Percentiles rank a stretch among this genome's conserved stretches.
Conservation (phyloP, 306 rosid species). For the Boehmeria nivea region DNA sequence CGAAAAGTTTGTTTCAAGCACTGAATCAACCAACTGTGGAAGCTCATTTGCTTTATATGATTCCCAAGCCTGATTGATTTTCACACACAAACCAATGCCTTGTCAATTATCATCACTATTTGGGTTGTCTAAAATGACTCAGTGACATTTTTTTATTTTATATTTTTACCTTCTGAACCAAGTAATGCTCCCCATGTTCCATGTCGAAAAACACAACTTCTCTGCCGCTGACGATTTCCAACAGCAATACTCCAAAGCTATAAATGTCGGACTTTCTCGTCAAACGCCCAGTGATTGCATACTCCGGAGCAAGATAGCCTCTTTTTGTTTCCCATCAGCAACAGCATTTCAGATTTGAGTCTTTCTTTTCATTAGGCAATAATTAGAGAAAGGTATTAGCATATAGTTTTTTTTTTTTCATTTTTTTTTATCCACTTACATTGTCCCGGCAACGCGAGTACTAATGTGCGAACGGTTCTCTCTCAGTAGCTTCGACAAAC, state of each 20-base stretch:
- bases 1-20: conserved; percentile 31
- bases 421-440: conserved; percentile 43
- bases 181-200: conserved; percentile 53
- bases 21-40: conserved; percentile 49
- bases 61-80: conserved; percentile 67
- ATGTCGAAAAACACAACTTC: conserved; percentile 49
- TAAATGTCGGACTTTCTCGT: conserved; percentile 88
- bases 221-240: conserved; percentile 68
- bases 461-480: conserved; percentile 68
- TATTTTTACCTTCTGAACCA: conserved; percentile 88
- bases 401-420: neutral
- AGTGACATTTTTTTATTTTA: too few relatives aligned
- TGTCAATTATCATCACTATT: too few relatives aligned
- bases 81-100: neutral
- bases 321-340: conserved; percentile 31
- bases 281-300: conserved; percentile 73
- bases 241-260: conserved; percentile 73
- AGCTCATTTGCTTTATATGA: conserved; percentile 40
- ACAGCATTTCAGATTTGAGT: neutral
- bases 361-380: too few relatives aligned
- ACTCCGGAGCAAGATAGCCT: conserved; percentile 96
- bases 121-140: too few relatives aligned
- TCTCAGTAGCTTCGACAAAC: conserved; percentile 60
- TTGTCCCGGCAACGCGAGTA: conserved; percentile 92
- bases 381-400: too few relatives aligned